These are phyloP conservation scores for Nowakowskiella sp. DNA, from an alignment of 192 early-diverging fungal genomes.

Conservation along the genomic window DNA sequence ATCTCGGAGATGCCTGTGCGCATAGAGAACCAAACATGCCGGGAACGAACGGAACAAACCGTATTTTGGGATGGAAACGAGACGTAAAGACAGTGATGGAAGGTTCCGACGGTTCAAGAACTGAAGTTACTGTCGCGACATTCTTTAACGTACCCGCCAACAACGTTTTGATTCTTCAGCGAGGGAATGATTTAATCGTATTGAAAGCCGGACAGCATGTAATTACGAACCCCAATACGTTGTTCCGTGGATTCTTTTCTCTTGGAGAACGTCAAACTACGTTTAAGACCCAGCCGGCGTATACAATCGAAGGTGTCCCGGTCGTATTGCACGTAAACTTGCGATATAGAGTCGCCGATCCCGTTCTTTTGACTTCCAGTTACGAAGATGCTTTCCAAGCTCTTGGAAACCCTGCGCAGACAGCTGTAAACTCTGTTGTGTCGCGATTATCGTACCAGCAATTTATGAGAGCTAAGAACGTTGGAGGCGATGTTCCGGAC, in stretches of 20 bases:
- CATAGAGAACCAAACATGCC: slow-evolving; percentile 19
- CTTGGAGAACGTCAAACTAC: slow-evolving; percentile 37
- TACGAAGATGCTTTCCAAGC: slow-evolving; percentile 39
- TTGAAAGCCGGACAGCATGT: slow-evolving; percentile 44
- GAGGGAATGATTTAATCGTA: slow-evolving; percentile 28
- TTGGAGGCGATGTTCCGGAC: slow-evolving; percentile 36
- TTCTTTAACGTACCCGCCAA: slow-evolving; percentile 48
- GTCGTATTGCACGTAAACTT: slow-evolving; percentile 38
- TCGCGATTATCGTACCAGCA: slow-evolving; percentile 34
- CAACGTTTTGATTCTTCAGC: slow-evolving; percentile 36
- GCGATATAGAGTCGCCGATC: slow-evolving; percentile 36
- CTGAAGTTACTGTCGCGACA: slow-evolving; percentile 26
- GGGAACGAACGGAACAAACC: no score
- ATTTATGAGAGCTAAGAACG: slow-evolving; percentile 40
- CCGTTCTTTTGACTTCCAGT: slow-evolving; percentile 26
- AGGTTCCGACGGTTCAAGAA: background rate
- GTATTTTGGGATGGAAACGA: slow-evolving; percentile 31
- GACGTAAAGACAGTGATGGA: slow-evolving; percentile 17
- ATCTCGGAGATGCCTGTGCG: slow-evolving; percentile 31
- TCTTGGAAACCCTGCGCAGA: slow-evolving; percentile 37
- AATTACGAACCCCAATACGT: slow-evolving; percentile 36
- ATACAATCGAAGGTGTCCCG: slow-evolving; percentile 36
- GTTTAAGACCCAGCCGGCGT: slow-evolving; percentile 35
- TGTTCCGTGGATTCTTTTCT: slow-evolving; percentile 37
- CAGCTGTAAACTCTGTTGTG: slow-evolving; percentile 38